Evolutionary conservation across 129 eudicot genomes (phyloP), one percentile per base, ranked within the genome.

Genomic region (Cynara cardunculus): DNA sequence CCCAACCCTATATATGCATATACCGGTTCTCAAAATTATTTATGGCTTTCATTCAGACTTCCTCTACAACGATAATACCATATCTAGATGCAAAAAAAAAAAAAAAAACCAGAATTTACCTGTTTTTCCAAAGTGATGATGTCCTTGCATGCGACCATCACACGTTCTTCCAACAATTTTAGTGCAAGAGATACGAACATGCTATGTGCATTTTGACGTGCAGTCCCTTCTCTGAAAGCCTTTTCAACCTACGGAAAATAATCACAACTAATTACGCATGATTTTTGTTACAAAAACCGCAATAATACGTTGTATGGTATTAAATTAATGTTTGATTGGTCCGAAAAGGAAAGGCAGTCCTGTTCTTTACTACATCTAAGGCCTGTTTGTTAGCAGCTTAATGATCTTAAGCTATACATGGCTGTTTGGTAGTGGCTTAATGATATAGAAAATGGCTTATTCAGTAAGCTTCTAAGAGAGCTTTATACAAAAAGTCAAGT

Each of bases 171-270:
- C 85, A 95, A 81, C 79, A 95, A 87, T 81, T 95, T 92, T 68
- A 95, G 69, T 21, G 97, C 94, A 75, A 95, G 97, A 67, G 94
- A 92, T 61, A 95, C 99, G 73, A 95, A 95, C 74, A 92, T 95
- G 89, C 94, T 95, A 85, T 92, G 99, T 35, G 99, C 97, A 92
- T 95, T 95, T 87, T 95, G 99, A 32, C 97, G 96, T 7, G 99
- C 93, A 34, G 98, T 96, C 75, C 97, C 99, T 87, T 96, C 99
- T 85, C 99, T 89, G 75, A 92, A 96, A 73, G 99, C 99, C 83
- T 96, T 96, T 84, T 89, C 97, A 88, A 96, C 99, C 99, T 96
- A 89, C 18, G 82, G 4, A 77, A 37, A 71, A n/a, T 26, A 76
- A 77, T 26, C 56, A 67, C 22, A 64, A 24, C 27, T 44, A 69